Conservation (phyloP, 495 filamentous ascomycete species). For the Trichodelitschia bisporula region DNA sequence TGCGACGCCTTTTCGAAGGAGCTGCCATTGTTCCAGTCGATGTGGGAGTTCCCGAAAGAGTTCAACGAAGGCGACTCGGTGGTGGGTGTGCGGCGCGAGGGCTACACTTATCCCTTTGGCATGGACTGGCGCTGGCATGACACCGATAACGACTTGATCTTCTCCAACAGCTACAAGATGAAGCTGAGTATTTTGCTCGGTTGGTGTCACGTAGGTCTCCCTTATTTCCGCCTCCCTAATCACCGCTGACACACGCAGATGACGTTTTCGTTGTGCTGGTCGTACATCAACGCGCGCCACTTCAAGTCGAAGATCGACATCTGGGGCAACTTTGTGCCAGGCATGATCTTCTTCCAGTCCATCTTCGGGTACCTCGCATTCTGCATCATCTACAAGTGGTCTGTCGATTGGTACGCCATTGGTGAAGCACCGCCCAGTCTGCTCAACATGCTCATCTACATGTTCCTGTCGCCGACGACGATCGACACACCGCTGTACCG, state of each 20-base stretch:
- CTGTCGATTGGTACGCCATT: constrained; percentile 54
- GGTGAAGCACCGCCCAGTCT: constrained; percentile 53
- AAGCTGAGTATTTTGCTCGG: constrained; percentile 93
- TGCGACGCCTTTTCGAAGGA: constrained; percentile 93
- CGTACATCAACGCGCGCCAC: constrained; percentile 77
- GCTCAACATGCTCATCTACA: constrained; percentile 98
- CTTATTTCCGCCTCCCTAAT: not conserved
- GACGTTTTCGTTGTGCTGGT: constrained; percentile 89
- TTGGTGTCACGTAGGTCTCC: constrained; percentile 53
- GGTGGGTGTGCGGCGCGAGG: constrained; percentile 34
- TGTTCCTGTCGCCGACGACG: constrained; percentile 76
- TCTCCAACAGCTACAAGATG: constrained; percentile 98
- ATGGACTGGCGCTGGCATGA: constrained; percentile 95
- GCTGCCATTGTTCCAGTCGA: constrained; percentile 63
- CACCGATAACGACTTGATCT: constrained; percentile 78
- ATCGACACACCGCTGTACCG: constrained; percentile 48
- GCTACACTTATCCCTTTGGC: constrained; percentile 81
- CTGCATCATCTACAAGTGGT: constrained; percentile 93
- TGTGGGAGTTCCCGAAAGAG: constrained; percentile 61
- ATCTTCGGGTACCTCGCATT: constrained; percentile 96
- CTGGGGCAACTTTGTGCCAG: constrained; percentile 88
- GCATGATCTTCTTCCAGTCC: constrained; percentile 97
- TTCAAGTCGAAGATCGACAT: constrained; percentile 89
- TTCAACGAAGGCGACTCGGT: constrained; percentile 35
- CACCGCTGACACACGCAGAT: constrained; percentile 25